These are phyloP conservation scores for Aureobasidium namibiae DNA, from an alignment of 2,329 filamentous ascomycete species.

Conservation along the genomic window DNA sequence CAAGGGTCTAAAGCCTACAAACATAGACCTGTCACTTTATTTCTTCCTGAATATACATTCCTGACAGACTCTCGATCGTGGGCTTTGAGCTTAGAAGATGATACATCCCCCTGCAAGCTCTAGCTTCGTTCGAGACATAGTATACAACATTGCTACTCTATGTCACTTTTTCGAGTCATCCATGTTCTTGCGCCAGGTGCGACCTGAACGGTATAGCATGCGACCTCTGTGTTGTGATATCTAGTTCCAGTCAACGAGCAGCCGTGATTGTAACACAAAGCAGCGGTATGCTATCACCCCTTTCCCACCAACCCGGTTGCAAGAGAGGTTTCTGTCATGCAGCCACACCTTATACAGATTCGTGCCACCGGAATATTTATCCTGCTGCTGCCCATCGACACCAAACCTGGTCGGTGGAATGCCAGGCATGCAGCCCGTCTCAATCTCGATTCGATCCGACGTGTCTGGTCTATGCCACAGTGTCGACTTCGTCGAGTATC, in stretches of 20 bases:
- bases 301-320: slow-evolving; percentile 7
- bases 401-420: slow-evolving; percentile 8
- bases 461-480: background rate
- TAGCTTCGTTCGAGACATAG: background rate
- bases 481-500: background rate
- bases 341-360: slow-evolving; percentile 13
- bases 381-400: slow-evolving; percentile 1
- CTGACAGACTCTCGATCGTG: background rate
- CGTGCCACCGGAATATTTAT: slow-evolving; percentile 6
- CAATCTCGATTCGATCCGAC: slow-evolving; percentile 1
- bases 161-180: background rate
- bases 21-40: slow-evolving; percentile 6
- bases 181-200: slow-evolving; percentile 1
- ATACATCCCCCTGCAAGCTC: background rate
- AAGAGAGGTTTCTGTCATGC: slow-evolving; percentile 3
- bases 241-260: background rate
- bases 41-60: background rate
- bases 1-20: background rate
- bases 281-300: background rate
- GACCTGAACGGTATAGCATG: background rate
- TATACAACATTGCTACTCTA: background rate
- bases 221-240: background rate
- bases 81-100: background rate
- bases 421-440: background rate
- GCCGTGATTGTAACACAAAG: background rate